Evolutionary conservation across 495 filamentous ascomycete genomes (phyloP).

Genomic region (Xylaria grammica): DNA sequence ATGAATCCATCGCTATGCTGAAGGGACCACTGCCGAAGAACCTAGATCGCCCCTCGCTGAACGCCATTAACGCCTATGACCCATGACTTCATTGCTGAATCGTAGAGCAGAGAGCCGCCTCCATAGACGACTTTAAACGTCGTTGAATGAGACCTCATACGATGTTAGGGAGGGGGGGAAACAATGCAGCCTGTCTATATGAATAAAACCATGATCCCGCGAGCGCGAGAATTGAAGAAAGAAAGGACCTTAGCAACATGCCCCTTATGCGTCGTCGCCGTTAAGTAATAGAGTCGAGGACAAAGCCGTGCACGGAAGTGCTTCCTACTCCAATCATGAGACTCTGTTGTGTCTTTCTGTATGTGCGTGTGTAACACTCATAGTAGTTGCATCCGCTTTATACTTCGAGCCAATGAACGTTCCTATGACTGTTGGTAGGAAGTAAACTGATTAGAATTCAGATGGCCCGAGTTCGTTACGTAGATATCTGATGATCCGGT

Average conservation of each 20-base stretch:
- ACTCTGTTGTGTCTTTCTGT: too few relatives aligned
- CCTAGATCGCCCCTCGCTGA: not conserved
- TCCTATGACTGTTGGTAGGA: slow-evolving; percentile 34
- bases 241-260: not conserved
- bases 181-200: slow-evolving; percentile 19
- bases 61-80: slow-evolving; percentile 7
- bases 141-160: slow-evolving; percentile 6
- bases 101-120: not conserved
- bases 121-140: not conserved
- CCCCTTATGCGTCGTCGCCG: not conserved
- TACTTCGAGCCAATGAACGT: slow-evolving; percentile 18
- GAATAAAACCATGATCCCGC: slow-evolving; percentile 6
- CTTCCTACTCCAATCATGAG: not conserved
- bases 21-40: not conserved
- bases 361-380: not conserved
- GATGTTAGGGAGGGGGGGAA: not conserved
- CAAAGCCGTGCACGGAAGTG: not conserved
- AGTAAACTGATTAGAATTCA: slow-evolving; percentile 22
- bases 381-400: not conserved
- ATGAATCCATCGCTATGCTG: not conserved
- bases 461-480: slow-evolving; percentile 24
- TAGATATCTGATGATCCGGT: slow-evolving; percentile 27
- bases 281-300: not conserved
- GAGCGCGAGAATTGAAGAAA: not conserved
- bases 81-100: slow-evolving; percentile 9